These are phyloP conservation scores for Coemansia javaensis DNA, from an alignment of 192 early-diverging fungal genomes.

Conservation along the genomic window DNA sequence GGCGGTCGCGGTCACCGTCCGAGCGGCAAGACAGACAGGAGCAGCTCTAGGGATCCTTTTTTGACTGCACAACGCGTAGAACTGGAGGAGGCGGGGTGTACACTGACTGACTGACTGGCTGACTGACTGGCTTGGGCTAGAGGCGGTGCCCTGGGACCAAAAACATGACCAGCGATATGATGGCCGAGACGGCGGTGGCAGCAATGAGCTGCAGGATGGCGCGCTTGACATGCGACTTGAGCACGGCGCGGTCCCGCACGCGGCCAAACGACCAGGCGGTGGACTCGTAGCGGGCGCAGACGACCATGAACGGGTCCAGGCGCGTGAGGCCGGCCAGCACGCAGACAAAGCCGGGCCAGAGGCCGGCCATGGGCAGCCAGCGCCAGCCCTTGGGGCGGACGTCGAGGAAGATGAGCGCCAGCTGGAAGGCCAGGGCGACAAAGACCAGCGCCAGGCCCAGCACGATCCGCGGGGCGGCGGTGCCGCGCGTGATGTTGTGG, in stretches of 20 bases:
- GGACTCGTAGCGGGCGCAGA: constrained; percentile 35
- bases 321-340: constrained; percentile 38
- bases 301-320: constrained; percentile 40
- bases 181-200: constrained; percentile 19
- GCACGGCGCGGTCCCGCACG: constrained; percentile 25
- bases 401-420: constrained; percentile 40
- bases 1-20: not conserved
- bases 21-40: not conserved
- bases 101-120: too few species aligned
- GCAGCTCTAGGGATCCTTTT: not conserved
- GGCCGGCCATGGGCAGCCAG: constrained; percentile 40
- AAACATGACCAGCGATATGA: constrained; percentile 39
- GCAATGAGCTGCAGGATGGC: constrained; percentile 26
- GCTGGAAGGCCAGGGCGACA: constrained; percentile 37
- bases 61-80: too few species aligned
- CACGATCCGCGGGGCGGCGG: constrained; percentile 43
- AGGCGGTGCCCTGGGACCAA: constrained; percentile 44
- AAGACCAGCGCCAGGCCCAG: constrained; percentile 41
- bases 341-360: constrained; percentile 36
- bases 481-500: constrained; percentile 45
- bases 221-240: constrained; percentile 30
- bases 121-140: too few species aligned
- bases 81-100: not conserved
- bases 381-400: constrained; percentile 50
- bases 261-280: constrained; percentile 30